These are phyloP conservation scores for Kazachstania kunashirensis DNA, from an alignment of 805 yeast genomes.

Conservation along the genomic window DNA sequence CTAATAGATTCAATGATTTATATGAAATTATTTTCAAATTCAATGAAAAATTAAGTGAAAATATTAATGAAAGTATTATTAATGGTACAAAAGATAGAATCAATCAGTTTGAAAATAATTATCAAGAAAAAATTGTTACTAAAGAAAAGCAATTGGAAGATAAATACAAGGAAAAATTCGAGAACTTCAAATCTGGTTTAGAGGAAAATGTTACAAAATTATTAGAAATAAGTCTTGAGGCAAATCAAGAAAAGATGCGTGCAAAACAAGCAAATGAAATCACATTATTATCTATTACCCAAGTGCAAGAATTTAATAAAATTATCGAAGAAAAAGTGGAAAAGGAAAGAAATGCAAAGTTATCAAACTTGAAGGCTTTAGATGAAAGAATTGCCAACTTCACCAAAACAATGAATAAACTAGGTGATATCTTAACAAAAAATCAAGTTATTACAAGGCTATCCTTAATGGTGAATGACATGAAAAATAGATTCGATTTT, in stretches of 20 bases:
- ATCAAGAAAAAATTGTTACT: constrained; percentile 18
- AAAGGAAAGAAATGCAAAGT: constrained; percentile 67
- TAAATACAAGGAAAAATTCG: constrained; percentile 51
- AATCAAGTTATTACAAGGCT: constrained; percentile 30
- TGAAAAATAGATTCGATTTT: constrained; percentile 17
- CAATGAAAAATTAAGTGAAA: constrained; percentile 10
- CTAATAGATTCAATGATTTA: constrained; percentile 12
- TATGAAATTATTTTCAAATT: constrained; percentile 9
- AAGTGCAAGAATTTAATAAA: constrained; percentile 56
- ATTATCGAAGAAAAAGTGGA: constrained; percentile 53
- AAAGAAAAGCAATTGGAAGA: constrained; percentile 51
- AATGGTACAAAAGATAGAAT: constrained; percentile 14
- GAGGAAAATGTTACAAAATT: constrained; percentile 49
- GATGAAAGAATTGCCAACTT: constrained; percentile 45
- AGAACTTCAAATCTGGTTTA: constrained; percentile 49
- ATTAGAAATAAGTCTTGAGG: constrained; percentile 54
- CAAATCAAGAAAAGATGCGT: constrained; percentile 53
- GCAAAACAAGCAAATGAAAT: constrained; percentile 69
- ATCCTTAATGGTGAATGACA: constrained; percentile 14
- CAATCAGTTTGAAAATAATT: constrained; percentile 17
- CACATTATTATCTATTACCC: constrained; percentile 54
- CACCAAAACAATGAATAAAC: constrained; percentile 29
- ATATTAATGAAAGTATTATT: constrained; percentile 9
- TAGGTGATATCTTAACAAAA: constrained; percentile 32
- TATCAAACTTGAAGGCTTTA: constrained; percentile 57